Base-by-base conservation (phyloP, 140 eudicot species). In the Artemisia princeps region DNA sequence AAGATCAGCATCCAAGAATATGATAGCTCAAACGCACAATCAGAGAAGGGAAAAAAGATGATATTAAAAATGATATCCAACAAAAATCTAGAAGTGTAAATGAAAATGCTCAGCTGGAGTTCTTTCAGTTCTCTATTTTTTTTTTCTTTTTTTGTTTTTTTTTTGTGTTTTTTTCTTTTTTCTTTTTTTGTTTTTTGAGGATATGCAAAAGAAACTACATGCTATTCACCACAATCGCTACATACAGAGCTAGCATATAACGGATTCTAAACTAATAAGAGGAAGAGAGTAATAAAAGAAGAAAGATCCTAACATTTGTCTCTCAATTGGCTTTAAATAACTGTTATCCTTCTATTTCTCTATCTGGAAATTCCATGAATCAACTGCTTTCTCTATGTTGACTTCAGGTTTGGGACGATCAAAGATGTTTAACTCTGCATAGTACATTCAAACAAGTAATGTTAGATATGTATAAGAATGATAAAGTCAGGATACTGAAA, bases 171-270 rank as follows among this genome's bases (percentile, higher is more conserved):
- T 49, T 9, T 55, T 46, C 2, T 7, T 12, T 45, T 16, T 26
- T 7, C 24, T 26, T 26, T 40, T 20, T 67, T 51, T 67, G 19
- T 22, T 10, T 66, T 74, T 67, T 24, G 20, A 58, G 42, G 40
- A 58, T 55, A 72, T 22, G 74, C 51, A 71, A 68, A 67, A 77
- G 58, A 59, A 59, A 65, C 73, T 72, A 71, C 59, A 44, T 59
- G 71, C 71, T 77, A 67, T 67, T 60, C 74, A 60, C 69, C 74
- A 66, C 66, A 66, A 66, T 61, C 70, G 69, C 73, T 77, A 71
- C 61, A 64, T 77, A 77, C 81, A 77, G 53, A 66, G 30, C 77
- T 66, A 72, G 62, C 71, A 72, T 17, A 49, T 72, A 44, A 72
- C 71, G 53, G 64, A 75, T 14, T 51, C 61, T 60, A 77, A 71